A percentile compares a stretch with the other conserved stretches of the same genome.
These are phyloP conservation scores for Chlorella vulgaris DNA, from an alignment of 139 green algal species.

Conservation along the genomic window DNA sequence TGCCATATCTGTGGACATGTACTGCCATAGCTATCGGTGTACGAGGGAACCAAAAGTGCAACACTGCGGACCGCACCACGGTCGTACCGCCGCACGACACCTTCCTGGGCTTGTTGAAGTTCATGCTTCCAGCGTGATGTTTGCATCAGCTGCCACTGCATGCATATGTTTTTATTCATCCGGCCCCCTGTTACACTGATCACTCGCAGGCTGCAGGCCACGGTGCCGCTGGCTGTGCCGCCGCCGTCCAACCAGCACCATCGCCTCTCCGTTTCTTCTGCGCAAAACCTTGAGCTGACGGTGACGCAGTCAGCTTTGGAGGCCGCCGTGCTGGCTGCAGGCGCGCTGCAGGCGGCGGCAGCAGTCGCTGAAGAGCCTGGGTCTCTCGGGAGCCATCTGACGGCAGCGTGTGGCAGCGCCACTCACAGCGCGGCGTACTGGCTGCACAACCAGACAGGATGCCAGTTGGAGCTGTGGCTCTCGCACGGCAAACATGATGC, in stretches of 20 bases:
- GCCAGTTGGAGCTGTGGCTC: constrained; percentile 40
- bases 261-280: constrained; percentile 19
- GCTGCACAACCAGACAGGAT: constrained; percentile 51
- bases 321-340: constrained; percentile 9
- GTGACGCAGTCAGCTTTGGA: constrained; percentile 32
- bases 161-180: no score
- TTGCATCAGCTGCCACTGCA: no score
- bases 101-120: no score
- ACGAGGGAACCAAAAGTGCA: no score
- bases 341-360: background rate
- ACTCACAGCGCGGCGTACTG: constrained; percentile 26
- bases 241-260: background rate
- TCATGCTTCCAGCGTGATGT: no score
- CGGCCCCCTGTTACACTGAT: no score
- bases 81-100: no score
- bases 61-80: no score
- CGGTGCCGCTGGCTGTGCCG: background rate
- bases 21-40: no score
- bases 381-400: background rate
- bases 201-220: constrained; percentile 12
- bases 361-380: background rate
- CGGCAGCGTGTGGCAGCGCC: background rate
- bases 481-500: background rate
- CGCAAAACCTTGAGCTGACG: constrained; percentile 56
- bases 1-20: no score